These are phyloP conservation scores for Mychonastes homosphaera DNA, from an alignment of 139 green algal genomes.

Conservation along the genomic window DNA sequence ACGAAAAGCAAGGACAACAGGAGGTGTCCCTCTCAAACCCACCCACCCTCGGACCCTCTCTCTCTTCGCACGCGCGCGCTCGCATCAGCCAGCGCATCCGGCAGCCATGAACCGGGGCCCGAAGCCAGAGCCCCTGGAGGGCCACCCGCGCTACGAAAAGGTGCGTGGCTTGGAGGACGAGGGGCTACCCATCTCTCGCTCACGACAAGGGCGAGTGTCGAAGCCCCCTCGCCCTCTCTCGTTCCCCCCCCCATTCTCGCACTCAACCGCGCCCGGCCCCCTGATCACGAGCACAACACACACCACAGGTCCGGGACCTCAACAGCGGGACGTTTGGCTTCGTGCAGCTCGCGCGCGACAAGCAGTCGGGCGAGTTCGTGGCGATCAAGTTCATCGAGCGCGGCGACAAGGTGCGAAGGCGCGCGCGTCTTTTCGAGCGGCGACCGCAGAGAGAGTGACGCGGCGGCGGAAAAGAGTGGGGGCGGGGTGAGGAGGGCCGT, in stretches of 20 bases:
- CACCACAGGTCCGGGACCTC: slow-evolving; percentile 40
- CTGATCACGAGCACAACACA: no score
- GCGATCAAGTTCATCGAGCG: slow-evolving; percentile 56
- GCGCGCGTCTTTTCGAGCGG: no score
- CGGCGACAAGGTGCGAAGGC: slow-evolving; percentile 31
- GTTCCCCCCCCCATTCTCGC: no score
- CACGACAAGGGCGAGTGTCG: background rate
- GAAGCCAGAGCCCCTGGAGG: slow-evolving; percentile 31
- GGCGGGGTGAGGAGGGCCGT: no score
- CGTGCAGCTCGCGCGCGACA: slow-evolving; percentile 68
- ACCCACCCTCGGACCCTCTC: background rate
- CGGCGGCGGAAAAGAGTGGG: no score
- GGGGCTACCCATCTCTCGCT: background rate
- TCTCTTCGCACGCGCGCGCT: background rate
- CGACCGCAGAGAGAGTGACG: no score
- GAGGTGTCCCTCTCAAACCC: background rate
- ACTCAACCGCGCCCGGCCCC: no score
- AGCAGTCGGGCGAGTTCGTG: slow-evolving; percentile 52
- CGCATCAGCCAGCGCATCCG: background rate
- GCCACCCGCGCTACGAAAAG: slow-evolving; percentile 47
- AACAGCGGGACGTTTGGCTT: slow-evolving; percentile 86
- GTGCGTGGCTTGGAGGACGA: background rate
- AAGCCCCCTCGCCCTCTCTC: no score
- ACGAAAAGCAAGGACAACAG: no score
- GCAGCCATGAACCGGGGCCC: slow-evolving; percentile 7